Percentiles rank a stretch among this genome's conserved stretches.
Conservation (phyloP, 2,329 filamentous ascomycete genomes). For the Stylonectria norvegica region DNA sequence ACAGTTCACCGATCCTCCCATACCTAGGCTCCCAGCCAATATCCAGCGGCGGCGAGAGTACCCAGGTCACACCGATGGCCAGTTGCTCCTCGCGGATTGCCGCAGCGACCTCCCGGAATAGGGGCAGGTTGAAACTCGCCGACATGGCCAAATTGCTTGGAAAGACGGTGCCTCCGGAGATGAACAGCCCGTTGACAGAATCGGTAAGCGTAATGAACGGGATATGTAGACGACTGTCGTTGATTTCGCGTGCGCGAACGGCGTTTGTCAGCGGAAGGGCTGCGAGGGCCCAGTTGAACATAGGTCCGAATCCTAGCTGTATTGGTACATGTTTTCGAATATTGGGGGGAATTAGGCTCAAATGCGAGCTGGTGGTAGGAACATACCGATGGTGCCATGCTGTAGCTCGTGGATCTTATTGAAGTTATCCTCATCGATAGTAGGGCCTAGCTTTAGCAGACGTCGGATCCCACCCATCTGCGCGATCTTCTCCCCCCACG, state of each 20-base stretch:
- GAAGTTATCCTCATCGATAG: conserved; percentile 15
- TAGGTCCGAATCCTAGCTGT: conserved; percentile 24
- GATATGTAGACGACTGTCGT: conserved; percentile 13
- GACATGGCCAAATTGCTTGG: conserved; percentile 30
- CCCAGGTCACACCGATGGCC: conserved; percentile 32
- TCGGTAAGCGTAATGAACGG: conserved; percentile 18
- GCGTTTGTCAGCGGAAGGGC: conserved; percentile 26
- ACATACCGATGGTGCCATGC: conserved; percentile 19
- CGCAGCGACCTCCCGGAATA: conserved; percentile 26
- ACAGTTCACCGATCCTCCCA: conserved; percentile 19
- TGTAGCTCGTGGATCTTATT: conserved; percentile 14
- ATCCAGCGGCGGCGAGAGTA: conserved; percentile 33
- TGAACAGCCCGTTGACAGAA: conserved; percentile 30
- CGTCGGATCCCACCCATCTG: conserved; percentile 20
- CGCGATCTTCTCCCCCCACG: conserved; percentile 19
- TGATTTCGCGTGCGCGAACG: conserved; percentile 17
- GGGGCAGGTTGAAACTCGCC: conserved; percentile 29
- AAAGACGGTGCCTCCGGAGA: conserved; percentile 31
- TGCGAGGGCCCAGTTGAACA: conserved; percentile 28
- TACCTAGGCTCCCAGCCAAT: conserved; percentile 31
- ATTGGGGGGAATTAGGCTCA: neutral
- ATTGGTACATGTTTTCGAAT: neutral
- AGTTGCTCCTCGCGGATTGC: conserved; percentile 32
- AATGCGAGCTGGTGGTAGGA: accelerated
- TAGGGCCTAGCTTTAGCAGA: conserved; percentile 8